A percentile compares a stretch with the other conserved stretches of the same genome.
phyloP scores from a whole-genome alignment of 805 yeast genomes.

The Suhomyces sp. region DNA sequence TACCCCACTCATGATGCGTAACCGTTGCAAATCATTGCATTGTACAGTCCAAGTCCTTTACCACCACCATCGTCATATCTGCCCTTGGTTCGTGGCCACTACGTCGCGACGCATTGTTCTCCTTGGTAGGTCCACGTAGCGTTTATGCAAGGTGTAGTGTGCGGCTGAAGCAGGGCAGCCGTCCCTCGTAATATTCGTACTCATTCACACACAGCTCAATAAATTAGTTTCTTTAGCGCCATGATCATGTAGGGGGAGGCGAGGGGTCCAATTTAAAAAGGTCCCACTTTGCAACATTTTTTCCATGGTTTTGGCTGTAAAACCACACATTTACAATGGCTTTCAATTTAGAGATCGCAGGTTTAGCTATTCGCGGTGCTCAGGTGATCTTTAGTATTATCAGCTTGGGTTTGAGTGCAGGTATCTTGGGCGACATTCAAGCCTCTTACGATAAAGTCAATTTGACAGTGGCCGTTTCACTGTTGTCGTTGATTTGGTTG shows the following conservation, averaged over 20 bases:
- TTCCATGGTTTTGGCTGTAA: not conserved
- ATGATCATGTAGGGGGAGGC: not conserved
- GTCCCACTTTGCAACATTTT: not conserved
- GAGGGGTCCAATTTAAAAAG: not conserved
- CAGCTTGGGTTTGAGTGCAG: slow-evolving; percentile 16
- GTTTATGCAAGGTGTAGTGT: not conserved
- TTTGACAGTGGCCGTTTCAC: slow-evolving; percentile 11
- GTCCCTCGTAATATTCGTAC: not conserved
- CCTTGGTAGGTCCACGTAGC: not conserved
- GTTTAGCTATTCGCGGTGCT: slow-evolving; percentile 3
- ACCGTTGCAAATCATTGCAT: not conserved
- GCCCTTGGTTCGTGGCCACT: not conserved
- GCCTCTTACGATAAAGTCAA: slow-evolving; percentile 6
- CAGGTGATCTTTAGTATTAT: slow-evolving; percentile 17
- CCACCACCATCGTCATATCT: not conserved
- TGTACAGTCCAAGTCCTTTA: not conserved
- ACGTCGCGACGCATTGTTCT: not conserved
- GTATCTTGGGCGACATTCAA: slow-evolving; percentile 2
- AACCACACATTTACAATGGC: not conserved
- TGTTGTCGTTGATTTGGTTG: slow-evolving; percentile 8
- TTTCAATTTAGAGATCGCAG: not conserved
- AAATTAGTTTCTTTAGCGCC: not conserved
- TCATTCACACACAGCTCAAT: not conserved
- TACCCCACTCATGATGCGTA: not conserved
- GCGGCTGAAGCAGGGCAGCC: not conserved